Evolutionary conservation across 306 rosid genomes (phyloP).

Genomic region (Quercus bicolor): DNA sequence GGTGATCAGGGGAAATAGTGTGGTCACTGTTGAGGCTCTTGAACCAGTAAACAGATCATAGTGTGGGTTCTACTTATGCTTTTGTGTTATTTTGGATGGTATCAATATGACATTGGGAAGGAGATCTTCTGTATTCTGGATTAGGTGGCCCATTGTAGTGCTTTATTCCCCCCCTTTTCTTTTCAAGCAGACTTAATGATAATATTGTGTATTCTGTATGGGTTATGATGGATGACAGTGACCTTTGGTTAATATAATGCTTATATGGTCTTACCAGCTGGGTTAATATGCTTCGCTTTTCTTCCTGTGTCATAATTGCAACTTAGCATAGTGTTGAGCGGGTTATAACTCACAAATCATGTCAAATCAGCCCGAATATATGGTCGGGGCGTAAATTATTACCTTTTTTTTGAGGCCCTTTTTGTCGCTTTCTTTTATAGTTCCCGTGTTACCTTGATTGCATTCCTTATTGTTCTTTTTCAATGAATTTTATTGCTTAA

Average conservation of each 20-base stretch:
- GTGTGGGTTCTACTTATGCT: constrained; percentile 12
- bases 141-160: constrained; percentile 3
- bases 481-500: too few relatives aligned
- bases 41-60: constrained; percentile 81
- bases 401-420: too few relatives aligned
- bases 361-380: not conserved
- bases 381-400: not conserved
- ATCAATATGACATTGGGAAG: constrained; percentile 3
- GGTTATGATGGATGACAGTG: not conserved
- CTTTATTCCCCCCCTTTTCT: not conserved
- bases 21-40: constrained; percentile 97
- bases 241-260: constrained; percentile 6
- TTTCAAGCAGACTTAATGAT: not conserved
- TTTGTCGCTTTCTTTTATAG: too few relatives aligned
- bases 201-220: constrained; percentile 7
- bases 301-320: not conserved
- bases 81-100: constrained; percentile 9
- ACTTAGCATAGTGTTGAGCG: not conserved
- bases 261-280: not conserved
- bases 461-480: too few relatives aligned
- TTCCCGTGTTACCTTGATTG: too few relatives aligned
- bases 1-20: constrained; percentile 96
- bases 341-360: not conserved
- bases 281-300: not conserved
- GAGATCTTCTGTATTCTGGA: constrained; percentile 27